Evolutionary conservation across 805 yeast genomes (phyloP).

Genomic region (Candida nitratophila): DNA sequence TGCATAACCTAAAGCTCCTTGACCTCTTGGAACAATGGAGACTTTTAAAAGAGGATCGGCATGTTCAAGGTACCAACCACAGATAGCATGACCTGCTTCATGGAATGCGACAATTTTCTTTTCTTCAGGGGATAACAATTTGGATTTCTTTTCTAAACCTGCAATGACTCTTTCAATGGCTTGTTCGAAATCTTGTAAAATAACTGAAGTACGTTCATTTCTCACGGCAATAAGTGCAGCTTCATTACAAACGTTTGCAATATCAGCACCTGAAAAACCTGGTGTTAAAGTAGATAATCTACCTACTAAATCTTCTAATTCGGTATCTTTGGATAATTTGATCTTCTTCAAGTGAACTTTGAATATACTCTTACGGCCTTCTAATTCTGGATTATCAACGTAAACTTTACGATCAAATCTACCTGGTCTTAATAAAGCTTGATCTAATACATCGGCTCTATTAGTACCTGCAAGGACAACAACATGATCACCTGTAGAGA

Average conservation of each 20-base stretch:
- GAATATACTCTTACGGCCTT: constrained; percentile 91
- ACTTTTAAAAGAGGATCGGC: constrained; percentile 95
- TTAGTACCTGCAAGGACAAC: constrained; percentile 98
- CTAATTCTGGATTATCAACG: constrained; percentile 89
- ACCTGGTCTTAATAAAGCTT: constrained; percentile 93
- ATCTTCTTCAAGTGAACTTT: constrained; percentile 76
- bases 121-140: constrained; percentile 78
- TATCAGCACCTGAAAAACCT: constrained; percentile 97
- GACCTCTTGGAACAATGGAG: constrained; percentile 94
- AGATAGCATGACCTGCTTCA: constrained; percentile 98
- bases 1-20: constrained; percentile 95
- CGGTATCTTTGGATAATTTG: constrained; percentile 40
- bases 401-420: constrained; percentile 92
- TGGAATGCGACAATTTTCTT: constrained; percentile 91
- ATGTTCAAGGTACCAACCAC: constrained; percentile 90
- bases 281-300: constrained; percentile 94
- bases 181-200: constrained; percentile 77
- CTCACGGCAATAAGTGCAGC: constrained; percentile 97
- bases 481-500: constrained; percentile 82
- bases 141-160: constrained; percentile 87
- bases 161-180: constrained; percentile 98
- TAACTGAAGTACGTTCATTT: constrained; percentile 61
- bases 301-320: constrained; percentile 61
- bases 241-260: constrained; percentile 94
- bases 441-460: constrained; percentile 88